These are phyloP conservation scores for Colletotrichum nymphaeae DNA, from an alignment of 2,329 filamentous ascomycete genomes.

Conservation along the genomic window DNA sequence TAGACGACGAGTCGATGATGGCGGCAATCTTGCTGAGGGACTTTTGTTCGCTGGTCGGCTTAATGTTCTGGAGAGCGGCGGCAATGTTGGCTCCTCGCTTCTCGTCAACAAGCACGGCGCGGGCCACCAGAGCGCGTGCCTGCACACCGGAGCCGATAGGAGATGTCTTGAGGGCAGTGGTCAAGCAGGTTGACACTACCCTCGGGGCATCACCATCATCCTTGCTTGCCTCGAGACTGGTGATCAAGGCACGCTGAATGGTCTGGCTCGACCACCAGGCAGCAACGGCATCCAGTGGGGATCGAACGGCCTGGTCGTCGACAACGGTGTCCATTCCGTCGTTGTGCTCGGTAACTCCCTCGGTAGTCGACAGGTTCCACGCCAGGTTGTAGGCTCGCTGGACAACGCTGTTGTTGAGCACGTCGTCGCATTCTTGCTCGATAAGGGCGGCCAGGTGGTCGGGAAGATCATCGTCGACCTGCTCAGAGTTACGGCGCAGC, in stretches of 20 bases:
- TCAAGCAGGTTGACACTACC: conserved; percentile 62
- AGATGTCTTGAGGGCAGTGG: conserved; percentile 77
- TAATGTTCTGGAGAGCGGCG: conserved; percentile 64
- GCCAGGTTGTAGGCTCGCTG: conserved; percentile 91
- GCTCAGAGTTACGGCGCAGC: conserved; percentile 53
- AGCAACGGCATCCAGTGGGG: conserved; percentile 88
- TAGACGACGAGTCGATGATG: conserved; percentile 59
- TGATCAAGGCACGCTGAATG: conserved; percentile 76
- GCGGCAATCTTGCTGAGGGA: conserved; percentile 47
- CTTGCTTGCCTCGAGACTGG: conserved; percentile 67
- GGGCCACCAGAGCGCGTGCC: conserved; percentile 68
- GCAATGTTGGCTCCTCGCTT: conserved; percentile 68
- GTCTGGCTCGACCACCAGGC: conserved; percentile 87
- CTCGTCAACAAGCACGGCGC: conserved; percentile 66
- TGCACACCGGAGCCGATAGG: conserved; percentile 82
- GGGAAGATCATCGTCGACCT: conserved; percentile 75
- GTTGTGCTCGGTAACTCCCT: conserved; percentile 71
- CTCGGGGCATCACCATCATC: conserved; percentile 54
- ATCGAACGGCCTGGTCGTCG: conserved; percentile 85
- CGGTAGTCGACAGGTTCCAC: conserved; percentile 82
- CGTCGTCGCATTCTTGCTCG: conserved; percentile 83
- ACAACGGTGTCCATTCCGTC: conserved; percentile 85
- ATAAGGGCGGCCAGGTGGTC: conserved; percentile 81
- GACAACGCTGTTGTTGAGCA: conserved; percentile 81
- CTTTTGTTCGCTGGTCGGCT: conserved; percentile 51